A percentile compares a stretch with the other conserved stretches of the same genome.
These are phyloP conservation scores for Paraphoma sp. DNA, from an alignment of 2,329 filamentous ascomycete genomes.

Conservation along the genomic window DNA sequence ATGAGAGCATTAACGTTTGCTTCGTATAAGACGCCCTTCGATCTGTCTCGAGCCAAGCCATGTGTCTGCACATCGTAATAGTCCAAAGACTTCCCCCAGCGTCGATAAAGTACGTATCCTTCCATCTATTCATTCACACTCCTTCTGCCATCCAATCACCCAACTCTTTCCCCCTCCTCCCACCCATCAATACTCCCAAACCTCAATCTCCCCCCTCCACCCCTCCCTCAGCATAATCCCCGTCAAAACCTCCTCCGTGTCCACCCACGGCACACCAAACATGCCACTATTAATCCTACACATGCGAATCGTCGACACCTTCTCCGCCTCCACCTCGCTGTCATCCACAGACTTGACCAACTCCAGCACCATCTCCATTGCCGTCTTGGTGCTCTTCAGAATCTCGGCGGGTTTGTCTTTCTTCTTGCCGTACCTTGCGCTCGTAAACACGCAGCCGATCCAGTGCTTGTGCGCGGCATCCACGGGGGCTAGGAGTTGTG, in stretches of 20 bases:
- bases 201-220: constrained; percentile 28
- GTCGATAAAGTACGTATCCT: too few species aligned
- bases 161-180: too few species aligned
- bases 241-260: constrained; percentile 53
- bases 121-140: too few species aligned
- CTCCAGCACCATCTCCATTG: constrained; percentile 57
- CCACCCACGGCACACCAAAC: constrained; percentile 63
- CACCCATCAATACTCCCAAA: constrained; percentile 30
- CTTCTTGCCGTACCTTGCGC: constrained; percentile 54
- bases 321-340: constrained; percentile 21
- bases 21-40: too few species aligned
- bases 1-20: too few species aligned
- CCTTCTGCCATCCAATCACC: too few species aligned
- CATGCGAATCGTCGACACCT: constrained; percentile 49
- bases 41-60: too few species aligned
- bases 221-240: constrained; percentile 29
- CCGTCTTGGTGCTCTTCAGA: constrained; percentile 55
- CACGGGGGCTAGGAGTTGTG: constrained; percentile 61
- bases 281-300: constrained; percentile 65
- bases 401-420: constrained; percentile 55
- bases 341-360: constrained; percentile 43
- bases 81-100: background rate
- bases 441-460: constrained; percentile 67
- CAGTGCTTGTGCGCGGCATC: constrained; percentile 53
- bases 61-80: background rate